phyloP scores from a whole-genome alignment of 495 filamentous ascomycete genomes.

The Podospora didyma region DNA sequence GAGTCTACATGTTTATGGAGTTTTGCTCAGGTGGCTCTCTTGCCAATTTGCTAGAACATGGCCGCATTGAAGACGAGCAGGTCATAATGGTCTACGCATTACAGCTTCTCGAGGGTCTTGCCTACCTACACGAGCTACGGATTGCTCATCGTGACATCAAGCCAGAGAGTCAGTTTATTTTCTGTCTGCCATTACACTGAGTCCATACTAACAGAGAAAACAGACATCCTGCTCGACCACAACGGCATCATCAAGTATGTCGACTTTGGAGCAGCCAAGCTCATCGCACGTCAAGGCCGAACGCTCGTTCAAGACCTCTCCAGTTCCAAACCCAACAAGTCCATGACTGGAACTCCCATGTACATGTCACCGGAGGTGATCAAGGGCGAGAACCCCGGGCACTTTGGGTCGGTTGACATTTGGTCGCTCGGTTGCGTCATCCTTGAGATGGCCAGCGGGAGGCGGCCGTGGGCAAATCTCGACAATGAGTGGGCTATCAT shows the following conservation, averaged over 20 bases:
- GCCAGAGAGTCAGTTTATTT: conserved; percentile 72
- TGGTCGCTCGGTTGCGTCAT: conserved; percentile 98
- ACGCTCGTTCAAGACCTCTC: conserved; percentile 65
- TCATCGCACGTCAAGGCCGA: conserved; percentile 90
- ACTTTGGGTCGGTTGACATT: conserved; percentile 85
- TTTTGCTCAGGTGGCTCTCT: conserved; percentile 94
- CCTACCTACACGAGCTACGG: conserved; percentile 83
- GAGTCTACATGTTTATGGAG: conserved; percentile 99
- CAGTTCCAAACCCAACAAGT: conserved; percentile 70
- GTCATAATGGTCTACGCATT: conserved; percentile 97
- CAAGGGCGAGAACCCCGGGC: conserved; percentile 71
- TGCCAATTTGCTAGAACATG: conserved; percentile 87
- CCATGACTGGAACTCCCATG: conserved; percentile 98
- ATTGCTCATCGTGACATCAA: conserved; percentile 98
- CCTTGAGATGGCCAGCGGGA: conserved; percentile 94
- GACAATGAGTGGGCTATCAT: conserved; percentile 99
- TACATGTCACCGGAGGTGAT: conserved; percentile 99
- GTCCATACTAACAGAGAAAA: conserved; percentile 12
- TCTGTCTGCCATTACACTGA: not conserved
- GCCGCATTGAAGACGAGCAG: conserved; percentile 95
- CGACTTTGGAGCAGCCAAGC: conserved; percentile 96
- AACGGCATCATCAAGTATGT: conserved; percentile 99
- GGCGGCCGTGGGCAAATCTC: conserved; percentile 91
- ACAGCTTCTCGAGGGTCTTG: conserved; percentile 91
- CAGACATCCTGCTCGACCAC: conserved; percentile 92